These are phyloP conservation scores for Aphanomyces cochlioides DNA, from an alignment of 352 stramenopile species.

Conservation along the genomic window DNA sequence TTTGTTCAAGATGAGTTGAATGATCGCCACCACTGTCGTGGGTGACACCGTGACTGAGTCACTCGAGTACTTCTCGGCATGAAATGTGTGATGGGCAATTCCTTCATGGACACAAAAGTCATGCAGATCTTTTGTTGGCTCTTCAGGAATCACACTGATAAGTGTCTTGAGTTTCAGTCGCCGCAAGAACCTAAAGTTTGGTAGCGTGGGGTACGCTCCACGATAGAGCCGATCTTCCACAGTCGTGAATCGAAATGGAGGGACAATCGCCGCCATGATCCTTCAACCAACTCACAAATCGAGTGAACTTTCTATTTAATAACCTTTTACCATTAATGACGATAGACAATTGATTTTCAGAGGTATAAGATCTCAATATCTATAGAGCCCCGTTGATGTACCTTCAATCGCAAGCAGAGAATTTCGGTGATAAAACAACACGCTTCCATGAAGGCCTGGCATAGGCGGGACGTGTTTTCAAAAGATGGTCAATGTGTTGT, in stretches of 20 bases:
- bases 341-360: no score
- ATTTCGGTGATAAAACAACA: no score
- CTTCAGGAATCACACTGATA: slow-evolving; percentile 76
- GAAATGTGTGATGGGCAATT: slow-evolving; percentile 73
- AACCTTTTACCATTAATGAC: no score
- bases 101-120: slow-evolving; percentile 69
- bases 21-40: slow-evolving; percentile 62
- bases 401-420: no score
- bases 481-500: no score
- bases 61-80: slow-evolving; percentile 84
- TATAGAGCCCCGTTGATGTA: no score
- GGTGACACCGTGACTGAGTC: slow-evolving; percentile 83
- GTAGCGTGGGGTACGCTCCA: slow-evolving; percentile 78
- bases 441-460: no score
- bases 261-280: slow-evolving; percentile 61
- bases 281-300: neutral
- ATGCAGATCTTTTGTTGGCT: slow-evolving; percentile 65
- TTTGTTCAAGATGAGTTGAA: slow-evolving; percentile 73
- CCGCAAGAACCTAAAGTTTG: slow-evolving; percentile 81
- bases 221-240: slow-evolving; percentile 79
- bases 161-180: slow-evolving; percentile 71
- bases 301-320: no score
- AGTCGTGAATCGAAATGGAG: slow-evolving; percentile 82
- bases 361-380: no score
- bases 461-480: no score